phyloP scores from a whole-genome alignment of 495 filamentous ascomycete species.

The Glutinoglossum americanum region DNA sequence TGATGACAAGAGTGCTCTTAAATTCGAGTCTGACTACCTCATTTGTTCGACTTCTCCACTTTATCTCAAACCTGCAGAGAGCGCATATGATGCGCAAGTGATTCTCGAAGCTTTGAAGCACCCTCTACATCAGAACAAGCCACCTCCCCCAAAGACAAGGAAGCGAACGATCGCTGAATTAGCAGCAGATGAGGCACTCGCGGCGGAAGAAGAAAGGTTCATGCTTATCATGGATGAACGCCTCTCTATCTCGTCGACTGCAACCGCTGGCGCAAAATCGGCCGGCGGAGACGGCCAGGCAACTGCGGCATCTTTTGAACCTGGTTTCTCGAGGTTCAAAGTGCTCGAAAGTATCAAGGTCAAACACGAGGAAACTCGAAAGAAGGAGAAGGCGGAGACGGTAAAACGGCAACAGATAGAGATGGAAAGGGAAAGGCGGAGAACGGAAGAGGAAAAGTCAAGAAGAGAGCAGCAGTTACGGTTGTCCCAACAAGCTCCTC shows the following conservation, averaged over 20 bases:
- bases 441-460: conserved; percentile 3
- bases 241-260: conserved; percentile 35
- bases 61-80: conserved; percentile 50
- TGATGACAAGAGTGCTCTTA: conserved; percentile 45
- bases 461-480: conserved; percentile 11
- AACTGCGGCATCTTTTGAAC: conserved; percentile 49
- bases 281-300: conserved; percentile 53
- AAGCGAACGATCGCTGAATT: conserved; percentile 90
- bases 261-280: conserved; percentile 34
- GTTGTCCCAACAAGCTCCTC: conserved; percentile 7
- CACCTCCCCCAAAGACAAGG: conserved; percentile 66
- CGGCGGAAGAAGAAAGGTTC: conserved; percentile 69
- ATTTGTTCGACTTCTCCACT: conserved; percentile 50
- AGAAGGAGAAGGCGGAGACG: conserved; percentile 33
- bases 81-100: conserved; percentile 39
- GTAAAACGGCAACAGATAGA: conserved; percentile 27
- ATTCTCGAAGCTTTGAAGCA: conserved; percentile 49
- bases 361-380: conserved; percentile 46
- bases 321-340: conserved; percentile 79
- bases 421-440: background rate
- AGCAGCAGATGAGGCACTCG: conserved; percentile 77
- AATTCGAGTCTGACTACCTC: conserved; percentile 50
- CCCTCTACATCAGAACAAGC: conserved; percentile 49
- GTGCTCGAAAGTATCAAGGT: conserved; percentile 64
- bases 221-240: conserved; percentile 90